Percentiles rank a stretch among this genome's conserved stretches.
Conservation (phyloP, 2,329 filamentous ascomycete genomes). For the Trichothecium roseum region DNA sequence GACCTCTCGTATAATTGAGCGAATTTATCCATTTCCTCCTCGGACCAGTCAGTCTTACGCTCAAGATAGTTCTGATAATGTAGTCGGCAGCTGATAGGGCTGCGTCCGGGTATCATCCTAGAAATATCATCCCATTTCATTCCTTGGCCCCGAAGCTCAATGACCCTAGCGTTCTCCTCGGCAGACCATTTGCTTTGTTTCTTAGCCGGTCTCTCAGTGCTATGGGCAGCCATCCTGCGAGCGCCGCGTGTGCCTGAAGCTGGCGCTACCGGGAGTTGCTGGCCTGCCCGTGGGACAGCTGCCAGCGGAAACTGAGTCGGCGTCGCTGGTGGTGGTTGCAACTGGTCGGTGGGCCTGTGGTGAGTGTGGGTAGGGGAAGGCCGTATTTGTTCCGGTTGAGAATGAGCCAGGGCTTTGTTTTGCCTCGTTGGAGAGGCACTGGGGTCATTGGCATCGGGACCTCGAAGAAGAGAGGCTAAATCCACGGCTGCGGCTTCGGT, state of each 20-base stretch:
- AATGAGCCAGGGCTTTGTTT: conserved; percentile 2
- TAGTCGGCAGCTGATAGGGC: conserved; percentile 85
- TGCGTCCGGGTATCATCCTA: conserved; percentile 78
- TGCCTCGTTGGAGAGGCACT: conserved; percentile 29
- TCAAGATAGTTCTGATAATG: conserved; percentile 98
- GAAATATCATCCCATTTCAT: conserved; percentile 99
- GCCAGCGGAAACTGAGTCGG: background rate
- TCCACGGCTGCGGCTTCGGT: conserved; percentile 66
- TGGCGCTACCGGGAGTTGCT: conserved; percentile 17
- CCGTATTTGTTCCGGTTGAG: conserved; percentile 3
- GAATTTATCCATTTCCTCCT: conserved; percentile 95
- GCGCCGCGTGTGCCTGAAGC: conserved; percentile 18
- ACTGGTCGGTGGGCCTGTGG: background rate
- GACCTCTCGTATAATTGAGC: conserved; percentile 93
- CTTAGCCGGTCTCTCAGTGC: conserved; percentile 63
- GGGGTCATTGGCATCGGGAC: conserved; percentile 63
- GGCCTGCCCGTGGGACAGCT: background rate
- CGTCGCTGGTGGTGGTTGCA: conserved; percentile 5
- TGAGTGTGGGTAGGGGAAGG: conserved; percentile 2
- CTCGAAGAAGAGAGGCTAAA: conserved; percentile 80
- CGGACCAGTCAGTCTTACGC: conserved; percentile 86
- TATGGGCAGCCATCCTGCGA: conserved; percentile 32
- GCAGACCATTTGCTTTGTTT: conserved; percentile 96
- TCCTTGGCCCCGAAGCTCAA: conserved; percentile 76
- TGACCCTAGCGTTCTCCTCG: conserved; percentile 88